These are phyloP conservation scores for Amanita pallidorosea DNA, from an alignment of 768 basidiomycete species.

Conservation along the genomic window DNA sequence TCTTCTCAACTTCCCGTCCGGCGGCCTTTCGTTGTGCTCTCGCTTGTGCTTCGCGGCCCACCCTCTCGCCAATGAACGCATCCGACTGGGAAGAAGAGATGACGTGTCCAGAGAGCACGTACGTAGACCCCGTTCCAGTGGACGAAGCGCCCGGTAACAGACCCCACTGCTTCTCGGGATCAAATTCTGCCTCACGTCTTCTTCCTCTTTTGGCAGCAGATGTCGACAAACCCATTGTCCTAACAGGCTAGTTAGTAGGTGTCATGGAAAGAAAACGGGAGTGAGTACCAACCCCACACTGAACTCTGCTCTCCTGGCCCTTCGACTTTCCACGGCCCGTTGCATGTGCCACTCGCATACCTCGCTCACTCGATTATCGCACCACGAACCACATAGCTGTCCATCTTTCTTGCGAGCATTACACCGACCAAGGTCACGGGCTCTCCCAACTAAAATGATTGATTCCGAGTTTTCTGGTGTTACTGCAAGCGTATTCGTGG, in stretches of 20 bases:
- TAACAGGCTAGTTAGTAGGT: slow-evolving; percentile 15
- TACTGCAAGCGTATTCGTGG: slow-evolving; percentile 65
- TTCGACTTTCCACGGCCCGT: slow-evolving; percentile 60
- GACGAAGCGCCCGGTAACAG: slow-evolving; percentile 42
- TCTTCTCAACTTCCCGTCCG: slow-evolving; percentile 48
- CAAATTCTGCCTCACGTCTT: slow-evolving; percentile 42
- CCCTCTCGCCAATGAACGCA: slow-evolving; percentile 54
- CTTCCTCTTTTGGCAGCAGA: slow-evolving; percentile 24
- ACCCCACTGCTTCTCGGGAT: slow-evolving; percentile 69
- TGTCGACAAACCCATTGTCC: slow-evolving; percentile 65
- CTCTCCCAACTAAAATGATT: slow-evolving; percentile 77
- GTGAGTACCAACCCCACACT: slow-evolving; percentile 51
- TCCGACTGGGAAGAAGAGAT: slow-evolving; percentile 24
- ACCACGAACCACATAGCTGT: slow-evolving; percentile 78
- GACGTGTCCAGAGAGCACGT: slow-evolving; percentile 74
- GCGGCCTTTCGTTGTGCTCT: slow-evolving; percentile 55
- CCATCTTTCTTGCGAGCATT: slow-evolving; percentile 69
- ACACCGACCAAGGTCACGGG: slow-evolving; percentile 83
- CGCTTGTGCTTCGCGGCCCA: slow-evolving; percentile 76
- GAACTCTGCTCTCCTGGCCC: slow-evolving; percentile 81
- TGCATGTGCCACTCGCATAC: slow-evolving; percentile 92
- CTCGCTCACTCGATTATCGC: slow-evolving; percentile 76
- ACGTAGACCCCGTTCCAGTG: slow-evolving; percentile 40
- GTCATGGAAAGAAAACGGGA: neutral
- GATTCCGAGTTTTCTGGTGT: slow-evolving; percentile 77